phyloP scores from a whole-genome alignment of 768 basidiomycete genomes.

The Fibroporia radiculosa region DNA sequence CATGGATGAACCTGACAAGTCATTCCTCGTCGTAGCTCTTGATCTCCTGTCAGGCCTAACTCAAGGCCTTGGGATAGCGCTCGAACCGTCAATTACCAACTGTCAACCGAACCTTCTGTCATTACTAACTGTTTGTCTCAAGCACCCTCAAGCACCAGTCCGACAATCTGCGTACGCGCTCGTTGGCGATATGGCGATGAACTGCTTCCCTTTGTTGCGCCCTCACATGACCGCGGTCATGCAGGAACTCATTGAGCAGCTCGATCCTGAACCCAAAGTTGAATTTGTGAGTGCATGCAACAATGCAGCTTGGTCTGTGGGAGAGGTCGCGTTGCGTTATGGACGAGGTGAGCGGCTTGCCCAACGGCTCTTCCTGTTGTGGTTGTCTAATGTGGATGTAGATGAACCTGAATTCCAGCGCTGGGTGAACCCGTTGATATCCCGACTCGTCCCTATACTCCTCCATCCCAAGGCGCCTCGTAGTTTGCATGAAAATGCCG shows the following conservation, averaged over 20 bases:
- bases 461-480: slow-evolving; percentile 89
- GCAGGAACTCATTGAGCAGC: slow-evolving; percentile 81
- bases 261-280: slow-evolving; percentile 86
- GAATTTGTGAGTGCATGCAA: slow-evolving; percentile 97
- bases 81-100: slow-evolving; percentile 64
- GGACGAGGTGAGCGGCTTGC: slow-evolving; percentile 54
- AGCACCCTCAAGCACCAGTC: slow-evolving; percentile 93
- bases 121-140: slow-evolving; percentile 81
- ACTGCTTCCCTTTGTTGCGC: slow-evolving; percentile 80
- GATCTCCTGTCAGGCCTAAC: slow-evolving; percentile 94
- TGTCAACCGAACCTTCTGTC: slow-evolving; percentile 73
- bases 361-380: neutral
- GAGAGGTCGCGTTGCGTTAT: slow-evolving; percentile 92
- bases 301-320: slow-evolving; percentile 99
- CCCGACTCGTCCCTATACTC: slow-evolving; percentile 87
- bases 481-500: slow-evolving; percentile 94
- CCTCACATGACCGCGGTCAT: slow-evolving; percentile 86
- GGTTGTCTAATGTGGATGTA: slow-evolving; percentile 19
- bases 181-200: slow-evolving; percentile 96
- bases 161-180: slow-evolving; percentile 97
- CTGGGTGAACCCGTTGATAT: slow-evolving; percentile 83
- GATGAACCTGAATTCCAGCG: slow-evolving; percentile 85
- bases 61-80: slow-evolving; percentile 78
- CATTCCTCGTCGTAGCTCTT: slow-evolving; percentile 97
- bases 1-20: slow-evolving; percentile 90